Evolutionary conservation across 2,329 filamentous ascomycete genomes (phyloP).

Genomic region (Hortaea sp.): DNA sequence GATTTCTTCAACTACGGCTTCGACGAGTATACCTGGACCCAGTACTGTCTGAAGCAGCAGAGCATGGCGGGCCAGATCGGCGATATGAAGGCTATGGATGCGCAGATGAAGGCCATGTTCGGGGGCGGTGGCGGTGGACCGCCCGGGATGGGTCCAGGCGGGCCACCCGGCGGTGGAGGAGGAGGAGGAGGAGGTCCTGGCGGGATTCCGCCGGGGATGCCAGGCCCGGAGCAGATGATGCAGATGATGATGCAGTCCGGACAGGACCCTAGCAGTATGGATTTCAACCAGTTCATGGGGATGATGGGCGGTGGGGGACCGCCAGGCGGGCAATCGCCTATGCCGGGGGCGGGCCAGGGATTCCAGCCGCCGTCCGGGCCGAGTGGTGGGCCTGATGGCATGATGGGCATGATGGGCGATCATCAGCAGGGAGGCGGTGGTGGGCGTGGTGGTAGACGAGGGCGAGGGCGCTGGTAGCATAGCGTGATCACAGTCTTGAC

Average conservation of each 20-base stretch:
- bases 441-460: constrained; percentile 19
- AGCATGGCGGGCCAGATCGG: constrained; percentile 65
- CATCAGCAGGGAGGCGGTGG: constrained; percentile 15
- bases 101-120: constrained; percentile 52
- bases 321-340: constrained; percentile 3
- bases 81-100: constrained; percentile 64
- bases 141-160: constrained; percentile 8
- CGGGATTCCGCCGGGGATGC: constrained; percentile 32
- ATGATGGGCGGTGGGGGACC: constrained; percentile 29
- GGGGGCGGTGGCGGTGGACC: constrained; percentile 26
- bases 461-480: constrained; percentile 15
- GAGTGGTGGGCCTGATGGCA: constrained; percentile 15
- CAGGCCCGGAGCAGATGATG: constrained; percentile 47
- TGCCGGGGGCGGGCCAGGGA: constrained; percentile 13
- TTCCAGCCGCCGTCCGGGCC: constrained; percentile 20
- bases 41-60: constrained; percentile 86
- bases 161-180: constrained; percentile 27
- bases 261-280: constrained; percentile 41
- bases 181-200: constrained; percentile 26
- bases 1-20: constrained; percentile 99
- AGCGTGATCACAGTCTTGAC: no score
- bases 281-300: constrained; percentile 45
- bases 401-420: constrained; percentile 26
- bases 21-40: constrained; percentile 95
- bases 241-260: constrained; percentile 43